Percentiles rank a stretch among this genome's conserved stretches.
These are phyloP conservation scores for Salix arbutifolia DNA, from an alignment of 345 rosid species.

Conservation along the genomic window DNA sequence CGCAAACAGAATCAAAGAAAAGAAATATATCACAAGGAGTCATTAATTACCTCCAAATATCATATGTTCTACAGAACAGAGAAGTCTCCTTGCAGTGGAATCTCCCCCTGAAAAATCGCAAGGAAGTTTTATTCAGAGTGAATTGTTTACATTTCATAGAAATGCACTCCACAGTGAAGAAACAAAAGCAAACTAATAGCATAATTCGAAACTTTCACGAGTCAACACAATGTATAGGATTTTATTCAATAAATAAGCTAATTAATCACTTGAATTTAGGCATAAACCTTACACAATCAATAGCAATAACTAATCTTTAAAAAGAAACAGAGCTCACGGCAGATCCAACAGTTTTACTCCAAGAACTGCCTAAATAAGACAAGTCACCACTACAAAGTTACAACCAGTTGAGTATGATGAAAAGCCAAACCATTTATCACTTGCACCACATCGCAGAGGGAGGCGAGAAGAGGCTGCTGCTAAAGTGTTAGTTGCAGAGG, in stretches of 20 bases:
- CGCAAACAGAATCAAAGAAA: neutral
- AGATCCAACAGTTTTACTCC: slow-evolving; percentile 71
- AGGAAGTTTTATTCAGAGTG: neutral
- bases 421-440: slow-evolving; percentile 77
- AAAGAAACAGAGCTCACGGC: neutral
- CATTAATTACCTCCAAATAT: slow-evolving; percentile 75
- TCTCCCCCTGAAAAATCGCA: slow-evolving; percentile 61
- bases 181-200: neutral
- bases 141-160: neutral
- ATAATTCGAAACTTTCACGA: neutral
- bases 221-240: neutral
- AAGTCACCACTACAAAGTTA: slow-evolving; percentile 61
- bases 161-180: neutral
- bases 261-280: neutral
- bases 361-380: slow-evolving; percentile 86
- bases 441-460: slow-evolving; percentile 49
- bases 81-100: slow-evolving; percentile 96
- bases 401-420: slow-evolving; percentile 78
- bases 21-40: neutral
- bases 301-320: too few species aligned
- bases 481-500: too few species aligned
- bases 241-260: neutral
- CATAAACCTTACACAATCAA: neutral
- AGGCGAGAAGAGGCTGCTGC: too few species aligned
- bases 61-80: slow-evolving; percentile 96